Evolutionary conservation across 1,284 basidiomycete species (phyloP), one percentile per base, ranked within the genome.

Genomic region (Cerioporus squamosus): DNA sequence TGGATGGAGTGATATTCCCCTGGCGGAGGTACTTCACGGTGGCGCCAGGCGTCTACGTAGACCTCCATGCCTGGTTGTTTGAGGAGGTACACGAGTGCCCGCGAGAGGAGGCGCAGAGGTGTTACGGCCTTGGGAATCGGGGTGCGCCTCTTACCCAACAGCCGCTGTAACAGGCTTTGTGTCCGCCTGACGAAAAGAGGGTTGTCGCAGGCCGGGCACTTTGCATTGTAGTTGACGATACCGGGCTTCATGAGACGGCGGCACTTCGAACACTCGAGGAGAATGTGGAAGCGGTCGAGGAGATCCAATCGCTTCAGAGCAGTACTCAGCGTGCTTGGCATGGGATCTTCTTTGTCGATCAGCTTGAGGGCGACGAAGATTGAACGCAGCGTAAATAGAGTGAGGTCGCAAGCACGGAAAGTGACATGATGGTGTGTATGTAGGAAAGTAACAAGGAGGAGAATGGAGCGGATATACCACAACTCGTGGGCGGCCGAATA

Each of bases 341-440:
- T 26, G 8, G 26, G 26, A 8, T 26, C 26, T 3, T 26, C 26
- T 26, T 26, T 3, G 26, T 26, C 26, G 8, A 71, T 46, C 4
- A 70, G 42, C 8, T 54, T 55, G 20, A 69, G 50, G 17, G 47
- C 50, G 4, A 58, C 44, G 38, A 71, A 68, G 14, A 72, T 64
- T 10, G 57, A 20, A 3, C 55, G 48, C 2, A 67, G 17, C 15
- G 56, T 61, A 22, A 54, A 54, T 4, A 72, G 63, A 12, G 66
- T 49, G 17, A 70, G 42, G 2, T 49, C 42, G 44, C 55, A 61
- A 3, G 62, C 70, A 10, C 64, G 62, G 44, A 70, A 70, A 3
- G 71, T 61, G 36, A 72, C 59, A 51, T 64, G 69, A 42, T 69
- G 60, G 43, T 59, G 59, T 2, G 66, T 63, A 50, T 72, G 66